phyloP scores from a whole-genome alignment of 805 yeast species.

The Metschnikowia hibisci region DNA sequence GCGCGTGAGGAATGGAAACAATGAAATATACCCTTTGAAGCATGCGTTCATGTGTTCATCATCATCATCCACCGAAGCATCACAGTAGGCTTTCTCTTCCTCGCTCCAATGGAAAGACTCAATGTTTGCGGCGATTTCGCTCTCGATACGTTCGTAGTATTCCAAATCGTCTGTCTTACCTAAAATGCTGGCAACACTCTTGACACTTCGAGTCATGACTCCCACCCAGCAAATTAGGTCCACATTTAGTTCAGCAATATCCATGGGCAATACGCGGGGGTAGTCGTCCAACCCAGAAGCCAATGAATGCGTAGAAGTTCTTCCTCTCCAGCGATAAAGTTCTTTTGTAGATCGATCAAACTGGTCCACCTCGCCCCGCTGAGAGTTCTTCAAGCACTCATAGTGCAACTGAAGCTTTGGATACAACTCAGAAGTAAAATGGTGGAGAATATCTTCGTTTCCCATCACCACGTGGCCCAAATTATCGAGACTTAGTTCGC shows the following conservation, averaged over 20 bases:
- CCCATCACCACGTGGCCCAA: slow-evolving; percentile 52
- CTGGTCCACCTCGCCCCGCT: slow-evolving; percentile 67
- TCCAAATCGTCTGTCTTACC: slow-evolving; percentile 55
- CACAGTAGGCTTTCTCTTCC: slow-evolving; percentile 68
- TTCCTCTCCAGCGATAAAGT: slow-evolving; percentile 90
- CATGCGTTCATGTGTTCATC: slow-evolving; percentile 71
- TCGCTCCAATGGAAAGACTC: slow-evolving; percentile 80
- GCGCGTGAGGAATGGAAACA: slow-evolving; percentile 79
- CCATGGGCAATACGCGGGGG: slow-evolving; percentile 80
- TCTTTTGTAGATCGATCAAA: slow-evolving; percentile 61
- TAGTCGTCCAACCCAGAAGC: slow-evolving; percentile 96
- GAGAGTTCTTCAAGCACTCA: slow-evolving; percentile 81
- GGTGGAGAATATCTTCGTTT: slow-evolving; percentile 55
- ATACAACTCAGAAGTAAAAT: slow-evolving; percentile 62
- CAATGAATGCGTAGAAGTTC: slow-evolving; percentile 77
- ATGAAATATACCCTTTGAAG: slow-evolving; percentile 81
- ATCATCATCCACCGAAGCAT: slow-evolving; percentile 68
- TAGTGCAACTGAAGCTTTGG: slow-evolving; percentile 75
- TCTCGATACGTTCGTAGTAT: slow-evolving; percentile 50
- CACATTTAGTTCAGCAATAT: slow-evolving; percentile 84
- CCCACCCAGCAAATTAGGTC: slow-evolving; percentile 93
- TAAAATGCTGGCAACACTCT: slow-evolving; percentile 61
- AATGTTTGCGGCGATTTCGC: slow-evolving; percentile 57
- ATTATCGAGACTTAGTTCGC: slow-evolving; percentile 15
- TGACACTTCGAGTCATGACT: slow-evolving; percentile 81